phyloP scores from a whole-genome alignment of 805 yeast genomes.

The Torulaspora maleeae region DNA sequence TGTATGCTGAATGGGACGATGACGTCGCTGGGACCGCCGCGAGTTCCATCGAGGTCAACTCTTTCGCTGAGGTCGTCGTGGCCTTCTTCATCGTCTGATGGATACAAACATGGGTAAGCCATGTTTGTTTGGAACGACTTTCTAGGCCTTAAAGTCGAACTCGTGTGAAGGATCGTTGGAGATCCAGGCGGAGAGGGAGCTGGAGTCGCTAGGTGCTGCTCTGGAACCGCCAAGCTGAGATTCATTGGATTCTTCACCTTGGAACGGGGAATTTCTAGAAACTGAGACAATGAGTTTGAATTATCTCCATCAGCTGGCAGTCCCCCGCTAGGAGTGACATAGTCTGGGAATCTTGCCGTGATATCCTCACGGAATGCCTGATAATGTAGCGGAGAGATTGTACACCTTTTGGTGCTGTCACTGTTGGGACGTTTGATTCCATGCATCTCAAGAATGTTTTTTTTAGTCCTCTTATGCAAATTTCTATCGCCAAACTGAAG shows the following conservation, averaged over 20 bases:
- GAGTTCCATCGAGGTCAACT: conserved; percentile 2
- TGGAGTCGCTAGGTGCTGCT: conserved; percentile 65
- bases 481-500: conserved; percentile 59
- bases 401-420: conserved; percentile 32
- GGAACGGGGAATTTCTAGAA: conserved; percentile 55
- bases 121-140: conserved; percentile 61
- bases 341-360: conserved; percentile 69
- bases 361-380: conserved; percentile 74
- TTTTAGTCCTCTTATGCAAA: conserved; percentile 42
- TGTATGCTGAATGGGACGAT: conserved; percentile 70
- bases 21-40: conserved; percentile 1
- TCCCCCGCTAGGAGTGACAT: conserved; percentile 46
- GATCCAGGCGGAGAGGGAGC: conserved; percentile 75
- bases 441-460: conserved; percentile 42
- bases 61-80: conserved; percentile 26
- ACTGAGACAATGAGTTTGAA: conserved; percentile 54
- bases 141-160: conserved; percentile 39
- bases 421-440: conserved; percentile 28
- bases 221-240: conserved; percentile 29
- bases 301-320: conserved; percentile 46
- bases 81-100: conserved; percentile 40
- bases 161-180: conserved; percentile 35
- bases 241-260: conserved; percentile 32
- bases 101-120: conserved; percentile 63
- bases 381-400: conserved; percentile 81